These are phyloP conservation scores for Thielaviopsis ethacetica DNA, from an alignment of 2,329 filamentous ascomycete species.

Conservation along the genomic window DNA sequence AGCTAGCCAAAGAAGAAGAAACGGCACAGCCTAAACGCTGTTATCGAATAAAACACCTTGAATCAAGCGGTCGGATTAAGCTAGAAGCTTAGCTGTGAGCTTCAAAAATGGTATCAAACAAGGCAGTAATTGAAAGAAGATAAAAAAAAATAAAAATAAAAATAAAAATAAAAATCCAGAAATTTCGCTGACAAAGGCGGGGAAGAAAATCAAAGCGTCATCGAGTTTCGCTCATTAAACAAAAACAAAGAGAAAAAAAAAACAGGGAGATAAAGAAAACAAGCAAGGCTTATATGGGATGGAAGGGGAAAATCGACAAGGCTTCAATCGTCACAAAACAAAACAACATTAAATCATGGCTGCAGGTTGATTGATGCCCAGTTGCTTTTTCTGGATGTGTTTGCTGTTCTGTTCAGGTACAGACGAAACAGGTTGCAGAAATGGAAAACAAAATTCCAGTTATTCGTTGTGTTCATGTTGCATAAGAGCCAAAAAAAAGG, in stretches of 20 bases:
- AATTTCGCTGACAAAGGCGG: background rate
- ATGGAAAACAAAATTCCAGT: background rate
- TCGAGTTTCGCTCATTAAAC: background rate
- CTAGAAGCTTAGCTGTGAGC: background rate
- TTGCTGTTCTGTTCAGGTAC: background rate
- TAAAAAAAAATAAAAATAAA: too few species aligned
- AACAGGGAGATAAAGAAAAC: background rate
- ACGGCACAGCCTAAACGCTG: background rate
- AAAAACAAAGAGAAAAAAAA: too few species aligned
- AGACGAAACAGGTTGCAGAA: background rate
- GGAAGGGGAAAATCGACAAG: background rate
- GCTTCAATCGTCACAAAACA: background rate
- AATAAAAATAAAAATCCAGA: background rate
- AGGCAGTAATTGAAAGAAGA: background rate
- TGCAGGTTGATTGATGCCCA: background rate
- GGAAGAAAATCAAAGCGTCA: background rate
- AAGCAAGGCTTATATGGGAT: background rate
- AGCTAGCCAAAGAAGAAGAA: background rate
- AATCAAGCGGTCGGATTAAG: background rate
- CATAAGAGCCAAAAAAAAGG: background rate
- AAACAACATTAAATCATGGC: background rate
- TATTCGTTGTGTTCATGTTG: background rate
- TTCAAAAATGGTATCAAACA: background rate
- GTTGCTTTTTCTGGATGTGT: background rate
- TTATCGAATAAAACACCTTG: background rate